Base-by-base conservation (phyloP, 2,329 filamentous ascomycete genomes). In the Cladophialophora chaetospira region DNA sequence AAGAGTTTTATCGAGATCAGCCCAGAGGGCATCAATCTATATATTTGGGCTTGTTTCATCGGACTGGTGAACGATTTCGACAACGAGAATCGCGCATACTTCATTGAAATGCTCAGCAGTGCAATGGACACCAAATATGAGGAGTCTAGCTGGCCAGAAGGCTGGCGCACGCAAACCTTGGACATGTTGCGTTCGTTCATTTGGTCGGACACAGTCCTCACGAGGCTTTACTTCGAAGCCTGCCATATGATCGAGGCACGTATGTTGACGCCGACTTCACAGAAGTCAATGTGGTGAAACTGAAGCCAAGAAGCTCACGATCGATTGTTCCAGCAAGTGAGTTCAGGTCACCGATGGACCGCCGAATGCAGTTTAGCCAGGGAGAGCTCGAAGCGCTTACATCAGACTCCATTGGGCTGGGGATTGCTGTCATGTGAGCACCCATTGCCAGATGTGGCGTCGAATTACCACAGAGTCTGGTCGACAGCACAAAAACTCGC, bases 41-140 rank as follows among this genome's bases (percentile, higher is more conserved):
- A 44, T 29, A 56, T 51, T 19, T 56, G 53, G 53, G 46, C 38
- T 8, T 51, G 46, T 40, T 51, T 56, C 19, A 28, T 56, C 17
- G 53, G 53, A 4, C 23, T 56, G 53, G 46, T 51, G 15, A 43
- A 49, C 33, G 15, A 44, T 8, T 45, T 51, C 26, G 26, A 50
- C 2, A 56, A 28, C 6, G 33, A 48, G 13, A 43, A 51, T 13
- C 46, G 53, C 15, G 21, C 29, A 4, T 26, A 45, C 5, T 51
- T 56, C n/a, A 31, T 42, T 10, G 46, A 45, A 8, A 43, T 56
- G 46, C 26, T 56, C 19, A 23, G n/a, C 21, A 10, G 8, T 4
- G 46, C 46, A 13, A 17, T 56, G 36, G 35, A 15, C 11, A 6
- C 38, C 45, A 51, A 50, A 28, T 56, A 56, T 38, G 25, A 38